Evolutionary conservation across 2,329 filamentous ascomycete species (phyloP).

Genomic region (Sporothrix brasiliensis): DNA sequence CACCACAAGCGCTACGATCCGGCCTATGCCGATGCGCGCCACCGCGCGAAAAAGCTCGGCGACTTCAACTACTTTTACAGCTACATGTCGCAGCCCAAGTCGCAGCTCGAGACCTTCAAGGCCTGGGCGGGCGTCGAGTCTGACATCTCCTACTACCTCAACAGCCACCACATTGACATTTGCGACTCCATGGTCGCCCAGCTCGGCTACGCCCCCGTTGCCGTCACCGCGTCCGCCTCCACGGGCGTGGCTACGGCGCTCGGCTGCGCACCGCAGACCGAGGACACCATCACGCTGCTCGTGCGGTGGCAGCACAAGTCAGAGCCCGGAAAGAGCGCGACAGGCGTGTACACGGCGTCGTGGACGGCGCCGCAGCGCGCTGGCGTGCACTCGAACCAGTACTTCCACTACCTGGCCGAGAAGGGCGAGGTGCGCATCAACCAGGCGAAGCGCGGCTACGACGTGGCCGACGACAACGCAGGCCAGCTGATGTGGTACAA

Average conservation of each 20-base stretch:
- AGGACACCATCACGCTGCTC: slow-evolving; percentile 90
- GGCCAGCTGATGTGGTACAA: slow-evolving; percentile 83
- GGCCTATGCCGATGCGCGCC: slow-evolving; percentile 84
- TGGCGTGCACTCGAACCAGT: slow-evolving; percentile 94
- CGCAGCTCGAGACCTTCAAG: slow-evolving; percentile 90
- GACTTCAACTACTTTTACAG: slow-evolving; percentile 99
- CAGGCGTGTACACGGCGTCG: slow-evolving; percentile 88
- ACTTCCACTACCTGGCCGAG: slow-evolving; percentile 90
- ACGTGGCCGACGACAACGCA: slow-evolving; percentile 79
- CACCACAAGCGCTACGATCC: slow-evolving; percentile 97
- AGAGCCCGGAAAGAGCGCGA: slow-evolving; percentile 71
- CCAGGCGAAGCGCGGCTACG: slow-evolving; percentile 89
- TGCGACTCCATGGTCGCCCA: slow-evolving; percentile 85
- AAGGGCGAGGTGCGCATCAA: slow-evolving; percentile 86
- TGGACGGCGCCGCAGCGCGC: slow-evolving; percentile 94
- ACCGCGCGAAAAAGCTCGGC: slow-evolving; percentile 73
- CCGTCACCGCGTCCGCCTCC: slow-evolving; percentile 75
- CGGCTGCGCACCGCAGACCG: slow-evolving; percentile 78
- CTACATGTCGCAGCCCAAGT: slow-evolving; percentile 94
- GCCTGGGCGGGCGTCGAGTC: slow-evolving; percentile 90
- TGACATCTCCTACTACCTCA: slow-evolving; percentile 95
- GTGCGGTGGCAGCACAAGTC: slow-evolving; percentile 82
- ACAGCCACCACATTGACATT: slow-evolving; percentile 91
- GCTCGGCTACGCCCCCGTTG: slow-evolving; percentile 72
- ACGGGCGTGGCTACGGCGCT: slow-evolving; percentile 77